A percentile compares a stretch with the other conserved stretches of the same genome.
These are phyloP conservation scores for Hericium alpestre DNA, from an alignment of 768 basidiomycete genomes.

Conservation along the genomic window DNA sequence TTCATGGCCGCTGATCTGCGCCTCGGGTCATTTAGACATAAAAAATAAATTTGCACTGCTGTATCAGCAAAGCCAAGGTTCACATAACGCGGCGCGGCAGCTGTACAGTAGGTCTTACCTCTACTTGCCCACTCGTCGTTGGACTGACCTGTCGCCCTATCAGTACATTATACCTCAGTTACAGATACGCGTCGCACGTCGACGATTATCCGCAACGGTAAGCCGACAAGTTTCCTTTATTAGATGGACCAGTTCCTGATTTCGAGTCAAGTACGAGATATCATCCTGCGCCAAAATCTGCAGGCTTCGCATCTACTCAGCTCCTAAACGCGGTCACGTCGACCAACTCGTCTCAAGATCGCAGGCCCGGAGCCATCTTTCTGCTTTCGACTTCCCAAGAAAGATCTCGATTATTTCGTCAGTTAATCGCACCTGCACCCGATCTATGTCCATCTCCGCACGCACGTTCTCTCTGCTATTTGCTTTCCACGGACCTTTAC, in stretches of 20 bases:
- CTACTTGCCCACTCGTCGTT: constrained; percentile 1
- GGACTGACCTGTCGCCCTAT: not conserved
- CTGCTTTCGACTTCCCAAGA: not conserved
- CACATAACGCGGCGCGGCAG: constrained; percentile 64
- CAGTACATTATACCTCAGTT: constrained; percentile 74
- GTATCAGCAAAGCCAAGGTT: constrained; percentile 41
- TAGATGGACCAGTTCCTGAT: not conserved
- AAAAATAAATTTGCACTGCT: constrained; percentile 59
- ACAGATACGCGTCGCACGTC: constrained; percentile 69
- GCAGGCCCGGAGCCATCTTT: not conserved
- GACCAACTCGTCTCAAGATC: not conserved
- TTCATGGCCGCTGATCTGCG: not conserved
- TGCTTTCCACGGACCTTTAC: not conserved
- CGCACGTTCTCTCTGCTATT: not conserved
- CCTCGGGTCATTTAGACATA: constrained; percentile 41
- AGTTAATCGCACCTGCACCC: not conserved
- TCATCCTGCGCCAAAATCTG: constrained; percentile 58
- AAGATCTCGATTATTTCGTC: too few species aligned
- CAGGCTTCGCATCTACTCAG: not conserved
- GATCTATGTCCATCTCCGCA: not conserved
- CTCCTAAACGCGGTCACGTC: not conserved
- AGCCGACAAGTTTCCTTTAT: constrained; percentile 14
- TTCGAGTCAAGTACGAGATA: constrained; percentile 34
- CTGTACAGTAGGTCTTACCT: constrained; percentile 41
- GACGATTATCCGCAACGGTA: constrained; percentile 66